Evolutionary conservation across 2,329 filamentous ascomycete species (phyloP).

Genomic region (Monosporascus sp.): DNA sequence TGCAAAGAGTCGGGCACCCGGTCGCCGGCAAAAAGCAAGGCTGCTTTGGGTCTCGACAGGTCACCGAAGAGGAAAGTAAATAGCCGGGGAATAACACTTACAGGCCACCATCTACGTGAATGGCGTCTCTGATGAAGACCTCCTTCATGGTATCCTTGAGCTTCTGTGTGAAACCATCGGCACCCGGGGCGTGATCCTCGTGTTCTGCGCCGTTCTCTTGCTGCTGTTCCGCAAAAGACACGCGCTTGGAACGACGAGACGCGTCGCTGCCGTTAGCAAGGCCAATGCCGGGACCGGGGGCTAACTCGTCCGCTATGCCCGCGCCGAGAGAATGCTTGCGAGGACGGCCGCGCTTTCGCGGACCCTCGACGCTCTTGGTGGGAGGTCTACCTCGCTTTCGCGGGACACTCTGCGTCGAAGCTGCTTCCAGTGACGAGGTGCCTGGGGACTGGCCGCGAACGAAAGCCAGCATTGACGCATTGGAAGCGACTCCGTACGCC

Average conservation of each 20-base stretch:
- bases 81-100: background rate
- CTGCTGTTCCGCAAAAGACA: background rate
- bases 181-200: background rate
- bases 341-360: background rate
- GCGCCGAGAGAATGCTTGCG: background rate
- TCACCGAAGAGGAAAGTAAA: too few species aligned
- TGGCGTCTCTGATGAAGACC: background rate
- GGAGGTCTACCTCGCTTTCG: background rate
- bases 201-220: background rate
- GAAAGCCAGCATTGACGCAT: background rate
- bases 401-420: background rate
- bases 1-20: background rate
- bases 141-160: constrained; percentile 1
- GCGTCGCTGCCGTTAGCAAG: background rate
- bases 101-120: background rate
- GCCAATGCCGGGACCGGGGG: background rate
- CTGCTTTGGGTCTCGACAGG: background rate
- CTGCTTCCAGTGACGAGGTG: background rate
- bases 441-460: background rate
- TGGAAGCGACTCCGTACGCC: background rate
- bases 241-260: background rate
- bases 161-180: background rate
- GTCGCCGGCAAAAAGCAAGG: background rate
- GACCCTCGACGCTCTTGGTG: background rate
- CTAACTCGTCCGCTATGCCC: background rate